Evolutionary conservation across 306 rosid species (phyloP).

Genomic region (Vigna trinervia): DNA sequence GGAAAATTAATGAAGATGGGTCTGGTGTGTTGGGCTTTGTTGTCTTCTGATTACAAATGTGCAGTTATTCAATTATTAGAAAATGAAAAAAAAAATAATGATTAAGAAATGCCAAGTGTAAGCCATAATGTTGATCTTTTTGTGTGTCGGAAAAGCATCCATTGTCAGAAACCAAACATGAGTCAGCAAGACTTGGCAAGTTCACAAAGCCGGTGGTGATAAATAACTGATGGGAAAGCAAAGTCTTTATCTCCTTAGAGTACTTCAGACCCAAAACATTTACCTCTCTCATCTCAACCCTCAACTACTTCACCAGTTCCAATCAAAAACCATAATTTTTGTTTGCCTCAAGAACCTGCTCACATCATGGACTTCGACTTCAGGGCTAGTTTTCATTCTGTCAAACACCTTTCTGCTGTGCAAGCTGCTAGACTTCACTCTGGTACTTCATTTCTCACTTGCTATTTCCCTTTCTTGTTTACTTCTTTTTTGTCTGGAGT

Average conservation of each 20-base stretch:
- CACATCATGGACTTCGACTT: conserved; percentile 70
- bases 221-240: conserved; percentile 14
- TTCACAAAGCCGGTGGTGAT: conserved; percentile 35
- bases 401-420: conserved; percentile 64
- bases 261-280: conserved; percentile 13
- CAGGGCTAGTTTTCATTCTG: conserved; percentile 68
- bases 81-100: background rate
- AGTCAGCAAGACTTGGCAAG: conserved; percentile 49
- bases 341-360: conserved; percentile 14
- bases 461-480: background rate
- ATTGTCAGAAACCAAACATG: conserved; percentile 51
- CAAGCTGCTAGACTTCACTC: conserved; percentile 72
- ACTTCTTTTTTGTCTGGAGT: background rate
- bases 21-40: conserved; percentile 3
- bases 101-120: conserved; percentile 52
- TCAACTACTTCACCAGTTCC: conserved; percentile 38
- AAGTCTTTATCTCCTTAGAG: conserved; percentile 2
- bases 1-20: conserved; percentile 3
- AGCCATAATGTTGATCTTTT: conserved; percentile 45
- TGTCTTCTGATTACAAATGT: conserved; percentile 5
- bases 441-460: conserved; percentile 52
- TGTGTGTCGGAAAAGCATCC: conserved; percentile 63
- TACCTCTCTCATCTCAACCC: conserved; percentile 3
- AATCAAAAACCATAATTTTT: background rate
- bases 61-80: conserved; percentile 20